phyloP scores from a whole-genome alignment of 1,139 yeast genomes.

The Schizosaccharomyces versatilis region DNA sequence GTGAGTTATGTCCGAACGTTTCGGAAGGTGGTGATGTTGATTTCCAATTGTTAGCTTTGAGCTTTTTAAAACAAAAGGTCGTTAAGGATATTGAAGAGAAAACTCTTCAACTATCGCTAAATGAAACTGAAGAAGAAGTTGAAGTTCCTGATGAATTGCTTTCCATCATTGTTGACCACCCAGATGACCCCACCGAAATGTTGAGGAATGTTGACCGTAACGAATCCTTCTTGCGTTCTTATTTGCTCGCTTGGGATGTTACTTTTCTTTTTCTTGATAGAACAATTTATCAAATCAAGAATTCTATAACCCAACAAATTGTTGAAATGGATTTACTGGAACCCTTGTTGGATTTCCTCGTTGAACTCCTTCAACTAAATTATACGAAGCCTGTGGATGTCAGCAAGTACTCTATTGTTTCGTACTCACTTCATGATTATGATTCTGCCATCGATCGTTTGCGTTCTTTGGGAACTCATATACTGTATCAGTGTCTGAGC shows the following conservation, averaged over 20 bases:
- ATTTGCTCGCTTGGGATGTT: conserved; percentile 51
- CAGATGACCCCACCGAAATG: conserved; percentile 9
- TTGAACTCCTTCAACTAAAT: conserved; percentile 12
- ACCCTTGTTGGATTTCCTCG: conserved; percentile 16
- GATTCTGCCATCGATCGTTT: conserved; percentile 17
- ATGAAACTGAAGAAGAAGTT: conserved; percentile 13
- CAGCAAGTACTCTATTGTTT: conserved; percentile 7
- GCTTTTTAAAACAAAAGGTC: conserved; percentile 1
- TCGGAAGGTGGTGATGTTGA: conserved; percentile 1
- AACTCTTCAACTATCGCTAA: conserved; percentile 3
- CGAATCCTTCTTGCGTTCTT: conserved; percentile 17
- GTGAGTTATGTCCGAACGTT: conserved; percentile 2
- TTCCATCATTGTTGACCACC: conserved; percentile 16
- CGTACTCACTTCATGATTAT: conserved; percentile 18
- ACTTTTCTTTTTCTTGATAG: conserved; percentile 42
- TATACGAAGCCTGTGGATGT: conserved; percentile 11
- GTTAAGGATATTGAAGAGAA: conserved; percentile 1
- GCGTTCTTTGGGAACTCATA: conserved; percentile 25
- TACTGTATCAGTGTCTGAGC: conserved; percentile 35
- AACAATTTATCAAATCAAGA: conserved; percentile 23
- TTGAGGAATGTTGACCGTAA: not conserved
- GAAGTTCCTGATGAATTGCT: conserved; percentile 18
- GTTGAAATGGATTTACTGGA: not conserved
- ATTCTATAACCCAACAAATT: not conserved
- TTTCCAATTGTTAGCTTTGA: conserved; percentile 2